Base-by-base conservation (phyloP, 768 basidiomycete genomes). In the Lenzites betulinus region DNA sequence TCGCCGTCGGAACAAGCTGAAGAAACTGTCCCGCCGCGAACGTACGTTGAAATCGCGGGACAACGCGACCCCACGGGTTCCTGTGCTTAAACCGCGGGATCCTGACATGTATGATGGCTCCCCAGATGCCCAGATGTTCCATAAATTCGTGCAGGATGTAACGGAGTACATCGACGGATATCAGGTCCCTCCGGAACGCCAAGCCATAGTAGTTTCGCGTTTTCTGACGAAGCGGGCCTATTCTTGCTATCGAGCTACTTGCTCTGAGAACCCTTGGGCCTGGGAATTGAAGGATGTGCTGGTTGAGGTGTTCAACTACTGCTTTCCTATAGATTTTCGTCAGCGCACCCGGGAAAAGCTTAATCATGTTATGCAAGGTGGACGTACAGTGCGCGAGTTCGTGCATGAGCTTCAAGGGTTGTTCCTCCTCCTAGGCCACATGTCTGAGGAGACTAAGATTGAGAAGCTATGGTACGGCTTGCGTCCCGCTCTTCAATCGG, bases 401-500 rank as follows among this genome's bases (percentile, higher is more conserved):
- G 66, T 71, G 1, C 71, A 72, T 41, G 71, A 78, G 42, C 49
- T 80, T 0, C 69, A 74, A 25, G 72, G 72, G 13, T 39, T 78
- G 0, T 75, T 66, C 58, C 66, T 67, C 9, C 73, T 75, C 53
- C 73, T 78, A 7, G 77, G 77, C 0, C 39, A 66, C 3, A 59
- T 65, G 0, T 66, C 70, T 4, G 60, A 75, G 7, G 56, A 41
- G 1, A 73, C 77, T 11, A 42, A 65, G 7, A 71, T 77, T 0
- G 62, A 71, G 8, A 66, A 69, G 11, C 63, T 81, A 0, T 81
- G 76, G 77, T 64, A 70, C 2, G 75, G 78, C 0, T 56, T 77
- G 0, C 49, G 62, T 0, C 26, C 50, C 0, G 43, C 63, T 15
- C 66, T 78, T 1, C 75, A 75, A 30, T 54, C 53, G 0, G 63